phyloP scores from a whole-genome alignment of 495 filamentous ascomycete genomes.

The Penicillium angulare region DNA sequence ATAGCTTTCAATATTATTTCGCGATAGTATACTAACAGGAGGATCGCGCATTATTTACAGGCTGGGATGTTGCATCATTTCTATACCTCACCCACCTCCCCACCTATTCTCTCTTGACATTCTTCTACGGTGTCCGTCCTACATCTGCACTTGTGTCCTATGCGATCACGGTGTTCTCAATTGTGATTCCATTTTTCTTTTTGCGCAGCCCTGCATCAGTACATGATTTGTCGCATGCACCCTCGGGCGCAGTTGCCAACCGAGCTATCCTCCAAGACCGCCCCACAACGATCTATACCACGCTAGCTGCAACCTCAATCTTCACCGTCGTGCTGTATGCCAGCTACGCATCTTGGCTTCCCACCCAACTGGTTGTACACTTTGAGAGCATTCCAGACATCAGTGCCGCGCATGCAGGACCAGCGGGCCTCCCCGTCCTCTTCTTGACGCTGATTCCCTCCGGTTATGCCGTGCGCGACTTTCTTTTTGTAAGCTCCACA shows the following conservation, averaged over 20 bases:
- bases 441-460: conserved; percentile 57
- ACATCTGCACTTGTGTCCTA: conserved; percentile 56
- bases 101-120: conserved; percentile 63
- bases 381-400: conserved; percentile 68
- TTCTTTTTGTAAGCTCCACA: conserved; percentile 72
- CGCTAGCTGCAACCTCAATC: conserved; percentile 62
- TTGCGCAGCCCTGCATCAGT: conserved; percentile 61
- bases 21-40: conserved; percentile 1
- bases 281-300: conserved; percentile 59
- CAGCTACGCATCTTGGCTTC: conserved; percentile 64
- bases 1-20: neutral
- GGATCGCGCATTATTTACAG: conserved; percentile 34
- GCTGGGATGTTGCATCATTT: conserved; percentile 67
- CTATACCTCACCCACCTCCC: conserved; percentile 70
- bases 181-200: conserved; percentile 66
- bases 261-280: conserved; percentile 67
- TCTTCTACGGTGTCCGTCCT: conserved; percentile 68
- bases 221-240: conserved; percentile 55
- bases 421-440: conserved; percentile 42
- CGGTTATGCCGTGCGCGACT: conserved; percentile 65
- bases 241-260: conserved; percentile 52
- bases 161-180: conserved; percentile 62
- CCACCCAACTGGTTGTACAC: conserved; percentile 62
- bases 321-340: conserved; percentile 65
- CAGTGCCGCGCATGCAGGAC: conserved; percentile 57